Conservation (phyloP, 306 rosid species). For the Cyamopsis tetragonoloba region DNA sequence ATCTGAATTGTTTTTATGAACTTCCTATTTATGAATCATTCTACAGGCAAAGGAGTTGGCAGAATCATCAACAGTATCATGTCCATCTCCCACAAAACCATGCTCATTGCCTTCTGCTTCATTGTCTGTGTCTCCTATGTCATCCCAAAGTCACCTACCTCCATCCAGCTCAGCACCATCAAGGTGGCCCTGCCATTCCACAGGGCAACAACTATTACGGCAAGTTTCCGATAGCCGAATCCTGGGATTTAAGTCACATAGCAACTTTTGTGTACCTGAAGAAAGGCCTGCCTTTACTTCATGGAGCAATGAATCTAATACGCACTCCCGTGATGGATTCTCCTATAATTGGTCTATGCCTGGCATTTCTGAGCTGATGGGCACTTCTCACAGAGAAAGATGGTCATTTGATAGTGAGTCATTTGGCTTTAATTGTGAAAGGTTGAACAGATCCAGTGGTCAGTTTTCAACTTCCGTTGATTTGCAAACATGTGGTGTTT, state of each 20-base stretch:
- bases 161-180: slow-evolving; percentile 59
- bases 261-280: slow-evolving; percentile 49
- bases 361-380: slow-evolving; percentile 77
- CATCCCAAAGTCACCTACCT: slow-evolving; percentile 50
- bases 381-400: slow-evolving; percentile 62
- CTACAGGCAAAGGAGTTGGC: slow-evolving; percentile 51
- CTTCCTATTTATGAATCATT: slow-evolving; percentile 9
- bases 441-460: slow-evolving; percentile 54
- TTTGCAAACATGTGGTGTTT: slow-evolving; percentile 57
- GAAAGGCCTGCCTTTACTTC: slow-evolving; percentile 55
- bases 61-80: slow-evolving; percentile 44
- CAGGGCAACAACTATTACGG: slow-evolving; percentile 53
- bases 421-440: slow-evolving; percentile 62
- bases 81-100: slow-evolving; percentile 54
- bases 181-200: slow-evolving; percentile 50
- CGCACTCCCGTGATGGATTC: slow-evolving; percentile 61
- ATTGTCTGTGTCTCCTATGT: slow-evolving; percentile 47
- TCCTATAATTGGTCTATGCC: slow-evolving; percentile 86
- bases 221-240: slow-evolving; percentile 61
- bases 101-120: slow-evolving; percentile 66
- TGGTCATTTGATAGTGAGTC: slow-evolving; percentile 86
- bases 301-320: slow-evolving; percentile 57
- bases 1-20: slow-evolving; percentile 18
- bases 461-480: slow-evolving; percentile 57
- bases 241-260: slow-evolving; percentile 60